Evolutionary conservation across 257 asterid species (phyloP), one percentile per base, ranked within the genome.

Genomic region (Przewalskia tangutica): DNA sequence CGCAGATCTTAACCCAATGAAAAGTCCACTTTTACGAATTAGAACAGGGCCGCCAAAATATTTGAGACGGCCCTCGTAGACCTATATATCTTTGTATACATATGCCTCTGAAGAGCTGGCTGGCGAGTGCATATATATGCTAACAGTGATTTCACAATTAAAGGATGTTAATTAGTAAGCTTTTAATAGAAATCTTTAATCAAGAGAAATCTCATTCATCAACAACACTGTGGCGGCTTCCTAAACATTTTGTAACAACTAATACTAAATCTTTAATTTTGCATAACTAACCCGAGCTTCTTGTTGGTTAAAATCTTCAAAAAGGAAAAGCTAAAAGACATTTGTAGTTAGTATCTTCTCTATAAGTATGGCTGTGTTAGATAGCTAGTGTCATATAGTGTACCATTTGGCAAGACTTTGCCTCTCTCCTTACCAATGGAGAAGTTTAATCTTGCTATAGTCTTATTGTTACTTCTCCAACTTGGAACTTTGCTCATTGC

Each of bases 401-500:
- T 50, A 73, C 79, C 79, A 73, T 73, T 73, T 73, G 79, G 23
- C 62, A 73, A 73, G 8, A 48, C 0, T 48, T 18, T 13, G 20
- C 79, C 60, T 73, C 79, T 27, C 32, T 73, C 79, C 62, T 23
- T 23, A 73, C 44, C 79, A 73, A 73, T 73, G 79, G 79, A 73
- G 44, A 73, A 48, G 60, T 48, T 20, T 50, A 73, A 48, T 48
- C 23, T 73, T 48, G 79, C 60, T 73, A 48, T 8, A 73, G 8
- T 73, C 2, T 73, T 73, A 48, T 23, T 73, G 79, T 73, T 92
- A 18, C 83, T 88, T 9, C 91, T 92, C 62, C 85, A 83, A 82
- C 84, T 88, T 18, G 92, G 88, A 81, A 77, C 88, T 53, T 63
- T 91, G 79, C 81, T 90, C 12, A 32, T 60, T 54, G 82, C 92